Evolutionary conservation across 2,329 filamentous ascomycete genomes (phyloP), one percentile per base, ranked within the genome.

Genomic region (Exophiala phaeomuriformis): DNA sequence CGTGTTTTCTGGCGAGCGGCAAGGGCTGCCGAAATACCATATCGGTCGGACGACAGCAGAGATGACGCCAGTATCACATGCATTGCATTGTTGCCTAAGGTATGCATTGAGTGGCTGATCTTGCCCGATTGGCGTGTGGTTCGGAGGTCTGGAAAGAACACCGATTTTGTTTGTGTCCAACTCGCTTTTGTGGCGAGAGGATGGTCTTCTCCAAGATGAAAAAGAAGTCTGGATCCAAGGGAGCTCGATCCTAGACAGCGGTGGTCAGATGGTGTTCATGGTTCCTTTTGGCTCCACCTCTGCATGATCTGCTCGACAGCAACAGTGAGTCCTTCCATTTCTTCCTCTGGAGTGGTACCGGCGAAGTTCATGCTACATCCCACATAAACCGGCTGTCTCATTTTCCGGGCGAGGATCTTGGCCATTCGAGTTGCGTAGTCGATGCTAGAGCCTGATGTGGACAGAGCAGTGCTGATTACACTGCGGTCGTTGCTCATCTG

Each of bases 401-500:
- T 80, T 62, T 81, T 85, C 50, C 82, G 81, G n/a, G 86, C 87
- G 9, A 97, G 71, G 1, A 95, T 78, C 68, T 88, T 93, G 1
- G 93, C 88, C 55, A 96, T 72, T 4, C 93, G 82, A 1, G 84
- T 88, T 1, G 91, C 85, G 67, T 96, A 95, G 68, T 97, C 93
- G 44, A 95, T 70, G 5, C 86, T 91, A 3, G 81, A 76, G 64
- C 89, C 83, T 31, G 85, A 80, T 0, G 81, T 80, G 69, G 88
- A 95, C 36, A 98, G 78, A 1, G 86, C 79, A 1, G 91, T 96
- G 53, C 60, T 95, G 71, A 60, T 87, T 78, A 68, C 49, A 51
- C 58, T 55, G 35, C 55, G 79, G 57, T 58, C 71, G 67, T 68
- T 66, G 49, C 67, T 67, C 30, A 69, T 68, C 72, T 75, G 52